Evolutionary conservation across 2,329 filamentous ascomycete species (phyloP).

Genomic region (Simplicillium sp.): DNA sequence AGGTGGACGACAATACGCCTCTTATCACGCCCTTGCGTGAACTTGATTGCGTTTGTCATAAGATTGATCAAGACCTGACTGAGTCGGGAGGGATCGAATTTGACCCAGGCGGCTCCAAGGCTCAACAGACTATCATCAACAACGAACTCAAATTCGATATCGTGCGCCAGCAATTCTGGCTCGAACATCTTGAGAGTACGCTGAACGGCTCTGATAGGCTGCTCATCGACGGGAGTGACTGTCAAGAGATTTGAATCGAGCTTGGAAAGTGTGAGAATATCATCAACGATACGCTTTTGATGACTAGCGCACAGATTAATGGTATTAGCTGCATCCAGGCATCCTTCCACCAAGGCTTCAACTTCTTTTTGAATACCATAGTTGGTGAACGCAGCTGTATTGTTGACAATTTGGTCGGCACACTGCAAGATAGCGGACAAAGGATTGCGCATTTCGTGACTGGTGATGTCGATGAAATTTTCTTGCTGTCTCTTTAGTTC

Average conservation of each 20-base stretch:
- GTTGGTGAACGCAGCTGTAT: constrained; percentile 33
- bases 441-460: constrained; percentile 70
- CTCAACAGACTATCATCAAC: constrained; percentile 59
- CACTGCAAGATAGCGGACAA: constrained; percentile 67
- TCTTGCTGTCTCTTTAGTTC: constrained; percentile 66
- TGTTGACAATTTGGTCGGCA: constrained; percentile 58
- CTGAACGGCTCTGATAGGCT: constrained; percentile 59
- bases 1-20: constrained; percentile 55
- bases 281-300: constrained; percentile 64
- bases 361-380: constrained; percentile 30
- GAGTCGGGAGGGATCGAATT: constrained; percentile 64
- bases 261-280: constrained; percentile 58
- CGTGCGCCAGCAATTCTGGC: constrained; percentile 60
- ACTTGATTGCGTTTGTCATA: constrained; percentile 59
- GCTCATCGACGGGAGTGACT: constrained; percentile 61
- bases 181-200: constrained; percentile 72
- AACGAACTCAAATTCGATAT: constrained; percentile 60
- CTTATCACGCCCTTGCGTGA: constrained; percentile 50
- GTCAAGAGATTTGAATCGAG: constrained; percentile 62
- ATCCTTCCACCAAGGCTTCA: constrained; percentile 39
- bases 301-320: constrained; percentile 73
- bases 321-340: constrained; percentile 69
- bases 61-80: constrained; percentile 70
- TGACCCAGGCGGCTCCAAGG: constrained; percentile 61
- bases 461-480: constrained; percentile 67